Evolutionary conservation across 495 filamentous ascomycete species (phyloP).

Genomic region (Rhizodiscina lignyota): DNA sequence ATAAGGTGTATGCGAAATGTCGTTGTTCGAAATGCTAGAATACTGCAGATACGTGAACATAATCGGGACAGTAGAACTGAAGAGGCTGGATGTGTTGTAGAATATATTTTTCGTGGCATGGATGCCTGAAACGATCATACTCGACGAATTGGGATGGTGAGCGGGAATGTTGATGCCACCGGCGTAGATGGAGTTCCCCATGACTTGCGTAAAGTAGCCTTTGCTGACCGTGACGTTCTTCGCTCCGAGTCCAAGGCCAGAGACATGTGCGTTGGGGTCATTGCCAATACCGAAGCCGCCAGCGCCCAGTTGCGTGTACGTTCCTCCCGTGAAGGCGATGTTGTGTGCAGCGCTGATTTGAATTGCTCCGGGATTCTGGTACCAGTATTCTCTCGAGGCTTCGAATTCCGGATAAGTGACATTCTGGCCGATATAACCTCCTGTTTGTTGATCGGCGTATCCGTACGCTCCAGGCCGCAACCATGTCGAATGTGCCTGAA

Average conservation of each 20-base stretch:
- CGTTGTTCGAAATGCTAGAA: too few species aligned
- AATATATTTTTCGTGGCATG: too few species aligned
- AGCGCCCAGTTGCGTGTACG: background rate
- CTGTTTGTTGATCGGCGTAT: constrained; percentile 1
- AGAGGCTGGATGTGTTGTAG: too few species aligned
- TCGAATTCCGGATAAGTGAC: constrained; percentile 1
- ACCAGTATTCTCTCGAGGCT: background rate
- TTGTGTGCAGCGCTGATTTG: constrained; percentile 1
- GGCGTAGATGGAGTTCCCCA: background rate
- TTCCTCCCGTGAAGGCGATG: background rate
- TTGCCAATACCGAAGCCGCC: constrained; percentile 1
- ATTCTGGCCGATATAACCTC: background rate
- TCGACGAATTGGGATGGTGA: constrained; percentile 1
- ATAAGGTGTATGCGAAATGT: too few species aligned
- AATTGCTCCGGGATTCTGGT: background rate
- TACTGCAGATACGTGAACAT: too few species aligned
- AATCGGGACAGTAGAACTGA: too few species aligned
- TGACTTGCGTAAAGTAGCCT: constrained; percentile 2
- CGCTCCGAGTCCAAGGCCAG: background rate
- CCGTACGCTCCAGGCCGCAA: background rate
- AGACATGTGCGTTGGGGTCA: constrained; percentile 1
- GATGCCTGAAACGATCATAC: too few species aligned
- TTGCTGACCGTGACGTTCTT: background rate
- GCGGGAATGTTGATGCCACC: background rate
- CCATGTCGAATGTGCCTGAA: too few species aligned